Evolutionary conservation across 768 basidiomycete species (phyloP), one percentile per base, ranked within the genome.

Genomic region (Infundibulicybe gibba): DNA sequence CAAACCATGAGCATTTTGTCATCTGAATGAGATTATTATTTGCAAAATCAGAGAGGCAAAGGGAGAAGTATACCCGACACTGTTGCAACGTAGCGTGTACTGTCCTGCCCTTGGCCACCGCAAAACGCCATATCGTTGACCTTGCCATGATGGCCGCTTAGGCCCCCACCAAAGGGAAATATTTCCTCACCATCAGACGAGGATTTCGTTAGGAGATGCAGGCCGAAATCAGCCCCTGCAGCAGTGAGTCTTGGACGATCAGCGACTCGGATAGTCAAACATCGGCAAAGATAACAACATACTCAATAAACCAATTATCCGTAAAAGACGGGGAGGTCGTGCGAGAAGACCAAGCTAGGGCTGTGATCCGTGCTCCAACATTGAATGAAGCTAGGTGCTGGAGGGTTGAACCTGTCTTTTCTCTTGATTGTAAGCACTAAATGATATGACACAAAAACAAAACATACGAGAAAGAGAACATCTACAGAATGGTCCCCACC

Each of bases 1-100:
- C 90, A 91, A 6, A 91, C 80, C 80, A 90, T 85, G 33, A 90
- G 75, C 77, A 86, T 85, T 60, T 81, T 87, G 66, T 91, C 90
- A 54, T 90, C 88, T 88, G 51, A 45, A 17, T 6, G 42, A 33
- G 20, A 19, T 37, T 25, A 48, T 47, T 30, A 51, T 48, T 44
- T 47, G 49, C 31, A 40, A 10, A 19, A 32, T 8, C 35, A 51
- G 39, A 52, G 47, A 19, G 49, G 11, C 17, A 21, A 40, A 19
- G 45, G 25, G 35, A 12, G n/a, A 16, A 43, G 49, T 66, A 48
- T 57, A 82, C 89, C 88, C 47, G 89, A 88, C 21, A 89, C 85
- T 9, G 88, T 87, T 6, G 87, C 90, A 49, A 92, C 77, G 63
- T 90, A 89, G 52, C 86, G 76, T 38, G 75, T 69, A 53, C 75